Base-by-base conservation (phyloP, 139 green algal genomes). In the Chlorella sp. region DNA sequence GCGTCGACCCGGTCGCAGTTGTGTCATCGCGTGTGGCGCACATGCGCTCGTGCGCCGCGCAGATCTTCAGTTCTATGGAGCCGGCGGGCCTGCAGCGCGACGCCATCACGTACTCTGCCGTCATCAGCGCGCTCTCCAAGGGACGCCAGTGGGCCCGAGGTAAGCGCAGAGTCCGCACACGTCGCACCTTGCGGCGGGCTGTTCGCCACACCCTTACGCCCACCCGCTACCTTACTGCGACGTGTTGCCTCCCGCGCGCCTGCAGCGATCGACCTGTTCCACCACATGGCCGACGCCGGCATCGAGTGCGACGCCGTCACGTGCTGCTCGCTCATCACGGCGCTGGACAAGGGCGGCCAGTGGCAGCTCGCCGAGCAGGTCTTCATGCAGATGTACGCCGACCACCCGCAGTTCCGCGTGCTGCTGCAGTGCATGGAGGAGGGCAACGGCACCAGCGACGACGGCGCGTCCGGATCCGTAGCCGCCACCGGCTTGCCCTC, bases 291-390 rank as follows among this genome's bases (percentile, higher is more conserved):
- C 73, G 73, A 85, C 31, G 69, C 87, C 61, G 86, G 86, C 62
- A 82, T 95, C 1, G 77, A 92, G 78, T 89, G 88, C 36, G 92
- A 97, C 69, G 92, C 92, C 1, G 91, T 97, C 2, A 93, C 90
- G 2, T 97, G 92, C 87, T 97, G 92, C 87, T 88, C 77, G 64
- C 82, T 97, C 27, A 95, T 97, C 76, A 91, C 90, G 31, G 92
- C 92, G 0, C 77, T 97, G 70, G 92, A 97, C 84, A 90, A 91
- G 35, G 91, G 91, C 27, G 91, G 91, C 0, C 87, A 94, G 81
- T 97, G 92, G 92, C 89, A 94, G 79, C 80, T 94, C 73, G 91
- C 90, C 1, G 90, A 96, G 82, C 83, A 89, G 80, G 75, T 76
- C 32, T 80, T 80, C 55, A 74, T 80, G 31, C 74, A 87, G 49